Percentiles rank a stretch among this genome's conserved stretches.
phyloP scores from a whole-genome alignment of 257 asterid species.

The Nicotiana attenuata region DNA sequence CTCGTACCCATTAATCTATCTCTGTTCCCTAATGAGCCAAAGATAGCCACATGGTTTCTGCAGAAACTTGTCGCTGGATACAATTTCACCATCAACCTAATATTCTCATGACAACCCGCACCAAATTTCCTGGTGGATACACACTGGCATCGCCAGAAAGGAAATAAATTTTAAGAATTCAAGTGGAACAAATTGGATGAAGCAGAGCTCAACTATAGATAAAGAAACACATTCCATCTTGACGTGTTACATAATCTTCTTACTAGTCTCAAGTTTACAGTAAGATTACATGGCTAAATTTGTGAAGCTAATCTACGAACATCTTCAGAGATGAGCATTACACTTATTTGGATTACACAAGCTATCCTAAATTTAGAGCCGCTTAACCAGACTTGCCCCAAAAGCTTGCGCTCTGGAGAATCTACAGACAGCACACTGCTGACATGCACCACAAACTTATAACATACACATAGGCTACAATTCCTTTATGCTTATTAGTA shows the following conservation, averaged over 20 bases:
- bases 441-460: conserved; percentile 37
- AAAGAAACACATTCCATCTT: neutral
- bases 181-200: neutral
- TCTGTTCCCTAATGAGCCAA: neutral
- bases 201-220: neutral
- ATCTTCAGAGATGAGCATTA: conserved; percentile 28
- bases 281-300: neutral
- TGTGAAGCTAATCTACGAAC: conserved; percentile 13
- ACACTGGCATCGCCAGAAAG: neutral
- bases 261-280: neutral
- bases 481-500: conserved; percentile 32
- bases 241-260: neutral
- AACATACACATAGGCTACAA: conserved; percentile 25
- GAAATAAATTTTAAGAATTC: neutral
- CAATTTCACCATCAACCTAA: neutral
- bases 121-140: neutral
- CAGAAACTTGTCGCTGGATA: neutral
- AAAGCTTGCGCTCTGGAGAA: conserved; percentile 72
- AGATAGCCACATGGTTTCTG: neutral
- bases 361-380: conserved; percentile 23
- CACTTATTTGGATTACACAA: conserved; percentile 40
- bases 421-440: conserved; percentile 30
- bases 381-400: conserved; percentile 35
- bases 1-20: no score
- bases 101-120: neutral